Conservation (phyloP, 73 alveolate species). For the Blepharisma stoltei region DNA sequence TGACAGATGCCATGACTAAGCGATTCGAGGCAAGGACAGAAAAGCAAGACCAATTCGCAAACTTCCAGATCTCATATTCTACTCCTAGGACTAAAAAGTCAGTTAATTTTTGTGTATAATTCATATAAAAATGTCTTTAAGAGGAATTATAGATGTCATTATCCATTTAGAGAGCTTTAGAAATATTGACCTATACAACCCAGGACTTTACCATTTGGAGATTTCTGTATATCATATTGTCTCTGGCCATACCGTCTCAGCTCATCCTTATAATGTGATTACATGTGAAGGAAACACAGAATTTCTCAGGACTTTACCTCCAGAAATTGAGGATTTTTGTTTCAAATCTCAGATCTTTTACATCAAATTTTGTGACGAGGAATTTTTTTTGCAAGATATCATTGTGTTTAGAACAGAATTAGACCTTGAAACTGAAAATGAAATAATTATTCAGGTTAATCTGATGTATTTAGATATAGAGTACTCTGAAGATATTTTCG, state of each 20-base stretch:
- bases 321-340: slow-evolving; percentile 42
- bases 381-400: slow-evolving; percentile 35
- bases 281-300: slow-evolving; percentile 27
- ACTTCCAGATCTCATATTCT: too few relatives aligned
- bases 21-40: too few relatives aligned
- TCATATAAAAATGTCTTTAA: slow-evolving; percentile 38
- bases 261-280: slow-evolving; percentile 10
- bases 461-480: slow-evolving; percentile 2
- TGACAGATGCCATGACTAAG: too few relatives aligned
- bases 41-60: too few relatives aligned
- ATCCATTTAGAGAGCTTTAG: slow-evolving; percentile 46
- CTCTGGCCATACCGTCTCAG: neutral
- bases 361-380: slow-evolving; percentile 40
- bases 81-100: too few relatives aligned
- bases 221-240: neutral
- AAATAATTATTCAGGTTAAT: slow-evolving; percentile 45
- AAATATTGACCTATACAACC: slow-evolving; percentile 41
- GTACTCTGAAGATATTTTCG: neutral
- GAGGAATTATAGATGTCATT: slow-evolving; percentile 35
- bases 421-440: slow-evolving; percentile 29
- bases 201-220: slow-evolving; percentile 35
- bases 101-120: too few relatives aligned
- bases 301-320: slow-evolving; percentile 24
- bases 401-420: slow-evolving; percentile 31
- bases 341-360: slow-evolving; percentile 55